Base-by-base conservation (phyloP, 495 filamentous ascomycete species). In the Neohortaea acidophila region DNA sequence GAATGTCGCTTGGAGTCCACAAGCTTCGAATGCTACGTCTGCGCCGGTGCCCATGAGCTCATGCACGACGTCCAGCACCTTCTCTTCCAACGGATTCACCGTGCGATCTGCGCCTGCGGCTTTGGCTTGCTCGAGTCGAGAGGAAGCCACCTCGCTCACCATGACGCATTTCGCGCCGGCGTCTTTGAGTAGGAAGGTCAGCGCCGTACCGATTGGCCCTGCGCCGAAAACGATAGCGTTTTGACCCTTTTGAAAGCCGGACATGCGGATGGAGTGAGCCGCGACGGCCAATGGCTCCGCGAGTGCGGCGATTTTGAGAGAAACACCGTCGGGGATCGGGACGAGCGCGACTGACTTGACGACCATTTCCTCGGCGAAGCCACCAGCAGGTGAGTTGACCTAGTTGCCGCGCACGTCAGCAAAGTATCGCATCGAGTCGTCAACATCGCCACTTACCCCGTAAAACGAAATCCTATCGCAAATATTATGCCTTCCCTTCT, bases 11-110 rank as follows among this genome's bases (percentile, higher is more conserved):
- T 43, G 40, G 9, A 43, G 11, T 1, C 40, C 40, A 22, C 22
- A 43, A 2, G 40, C 40, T 20, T 43, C 40, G 25, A 43, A 43
- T 2, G 40, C 32, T 3, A 41, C 18, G 39, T 41, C 39, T 7
- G 29, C 39, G 12, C 39, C 39, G 9, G 26, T 12, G 14, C 12
- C 29, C 31, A 41, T 41, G 2, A 33, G 29, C 4, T 28, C 17
- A 10, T 20, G 13, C 1, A 19, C 17, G 19, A 19, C 37, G 11
- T 34, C 27, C 13, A 35, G 4, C 9, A 41, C 39, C 10, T n/a
- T 7, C 4, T 34, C 32, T 34, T 21, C 32, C 17, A 41, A 3
- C 17, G 39, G 39, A 21, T 41, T 25, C 19, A 41, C 21, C 15
- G 34, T 21, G 21, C 19, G 15, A 31, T 41, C 39, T 1, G 39